Evolutionary conservation across 2,329 filamentous ascomycete genomes (phyloP), one percentile per base, ranked within the genome.

Genomic region (Onygenales sp.): DNA sequence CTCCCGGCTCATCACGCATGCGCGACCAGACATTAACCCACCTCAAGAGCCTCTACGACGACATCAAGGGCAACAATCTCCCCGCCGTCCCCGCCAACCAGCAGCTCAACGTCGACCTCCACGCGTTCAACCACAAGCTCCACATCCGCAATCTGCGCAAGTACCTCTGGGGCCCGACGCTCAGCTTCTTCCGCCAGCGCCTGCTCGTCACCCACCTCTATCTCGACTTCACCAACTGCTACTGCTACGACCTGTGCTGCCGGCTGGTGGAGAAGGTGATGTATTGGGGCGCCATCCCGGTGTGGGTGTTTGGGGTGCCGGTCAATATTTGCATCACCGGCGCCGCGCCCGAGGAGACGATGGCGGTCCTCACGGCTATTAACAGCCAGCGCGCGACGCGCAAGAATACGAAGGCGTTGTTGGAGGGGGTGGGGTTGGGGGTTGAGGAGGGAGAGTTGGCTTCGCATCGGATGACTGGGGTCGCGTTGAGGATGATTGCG

Each of bases 161-260:
- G 36, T 55, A 56, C 36, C 56, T 63, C 5, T 63, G 60, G 59
- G 61, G 60, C 13, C 60, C 59, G 5, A 61, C 59, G 1, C 35
- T 63, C 43, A 58, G 55, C 2, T 61, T 62, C 35, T 53, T 61
- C n/a, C 60, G 61, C 10, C 60, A 61, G 43, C 55, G 36, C 8
- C 54, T 62, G 33, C 53, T 47, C 4, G 39, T 63, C n/a, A 44
- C 54, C 1, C 42, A 56, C 27, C 54, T 63, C 9, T 55, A 53
- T 14, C 42, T 63, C 5, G 56, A 63, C 38, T 49, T 62, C 21
- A 48, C 47, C n/a, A 50, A 52, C 27, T 62, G 58, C 42, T 51
- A 52, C 36, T 63, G 60, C 45, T 42, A 51, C 9, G 17, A 48
- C 31, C 59, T 55, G 1, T 63, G 60, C 36, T 63, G 61, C 51